Conservation (phyloP, 352 stramenopile genomes). For the Plasmopara viticola region DNA sequence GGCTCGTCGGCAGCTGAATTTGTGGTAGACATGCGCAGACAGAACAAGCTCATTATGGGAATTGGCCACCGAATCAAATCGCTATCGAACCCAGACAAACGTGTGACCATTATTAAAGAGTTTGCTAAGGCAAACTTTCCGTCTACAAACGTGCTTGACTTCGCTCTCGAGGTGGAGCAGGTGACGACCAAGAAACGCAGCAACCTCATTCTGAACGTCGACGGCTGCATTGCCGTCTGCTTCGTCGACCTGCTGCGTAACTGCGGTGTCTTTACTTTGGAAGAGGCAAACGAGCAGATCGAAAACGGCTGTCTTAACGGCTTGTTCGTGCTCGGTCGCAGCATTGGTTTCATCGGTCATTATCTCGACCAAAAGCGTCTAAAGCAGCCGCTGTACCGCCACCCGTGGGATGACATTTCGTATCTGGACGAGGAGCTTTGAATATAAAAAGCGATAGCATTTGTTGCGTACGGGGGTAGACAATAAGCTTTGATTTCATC, state of each 20-base stretch:
- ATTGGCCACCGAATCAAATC: conserved; percentile 96
- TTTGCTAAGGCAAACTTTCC: conserved; percentile 93
- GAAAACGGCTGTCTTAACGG: conserved; percentile 94
- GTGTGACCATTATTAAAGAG: conserved; percentile 95
- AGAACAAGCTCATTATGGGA: conserved; percentile 96
- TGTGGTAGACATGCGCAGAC: conserved; percentile 91
- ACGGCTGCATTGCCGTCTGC: conserved; percentile 95
- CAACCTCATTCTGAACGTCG: conserved; percentile 97
- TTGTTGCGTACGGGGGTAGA: conserved; percentile 22
- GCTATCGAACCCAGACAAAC: conserved; percentile 93
- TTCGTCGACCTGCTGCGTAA: conserved; percentile 95
- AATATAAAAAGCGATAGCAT: conserved; percentile 13
- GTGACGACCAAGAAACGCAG: conserved; percentile 96
- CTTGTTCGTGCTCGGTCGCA: conserved; percentile 83
- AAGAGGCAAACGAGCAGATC: conserved; percentile 93
- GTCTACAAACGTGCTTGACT: conserved; percentile 91
- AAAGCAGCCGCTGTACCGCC: conserved; percentile 96
- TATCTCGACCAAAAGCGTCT: conserved; percentile 97
- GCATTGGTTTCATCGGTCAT: conserved; percentile 92
- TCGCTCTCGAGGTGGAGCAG: conserved; percentile 94
- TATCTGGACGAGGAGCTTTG: conserved; percentile 88
- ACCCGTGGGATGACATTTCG: conserved; percentile 96
- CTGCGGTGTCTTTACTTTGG: conserved; percentile 84
- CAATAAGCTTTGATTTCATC: conserved; percentile 30
- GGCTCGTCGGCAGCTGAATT: conserved; percentile 87